Evolutionary conservation across 768 basidiomycete genomes (phyloP).

Genomic region (Suillus ampliporus): DNA sequence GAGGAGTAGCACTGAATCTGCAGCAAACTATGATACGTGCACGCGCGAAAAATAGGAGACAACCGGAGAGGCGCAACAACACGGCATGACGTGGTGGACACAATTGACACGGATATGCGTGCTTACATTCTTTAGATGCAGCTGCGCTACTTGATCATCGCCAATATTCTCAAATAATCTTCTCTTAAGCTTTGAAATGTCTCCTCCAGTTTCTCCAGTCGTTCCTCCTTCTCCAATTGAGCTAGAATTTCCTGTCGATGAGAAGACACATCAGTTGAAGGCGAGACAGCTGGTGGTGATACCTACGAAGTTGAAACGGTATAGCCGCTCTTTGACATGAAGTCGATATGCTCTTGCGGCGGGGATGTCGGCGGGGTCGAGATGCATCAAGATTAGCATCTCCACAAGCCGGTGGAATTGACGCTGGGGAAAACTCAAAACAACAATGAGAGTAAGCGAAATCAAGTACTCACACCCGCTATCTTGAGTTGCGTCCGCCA

Average conservation of each 20-base stretch:
- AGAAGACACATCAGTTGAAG: constrained; percentile 8
- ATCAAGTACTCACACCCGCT: constrained; percentile 65
- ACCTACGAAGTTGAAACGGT: constrained; percentile 93
- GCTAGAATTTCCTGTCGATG: constrained; percentile 76
- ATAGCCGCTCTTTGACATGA: constrained; percentile 94
- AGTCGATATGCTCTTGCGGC: constrained; percentile 74
- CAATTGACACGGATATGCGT: no score
- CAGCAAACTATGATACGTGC: no score
- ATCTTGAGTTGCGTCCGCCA: constrained; percentile 88
- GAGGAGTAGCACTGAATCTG: no score
- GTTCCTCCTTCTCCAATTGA: constrained; percentile 86
- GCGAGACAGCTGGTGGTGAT: neutral
- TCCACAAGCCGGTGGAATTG: constrained; percentile 93
- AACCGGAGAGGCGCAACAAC: no score
- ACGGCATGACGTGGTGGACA: no score
- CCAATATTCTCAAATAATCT: constrained; percentile 85
- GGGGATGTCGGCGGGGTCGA: constrained; percentile 65
- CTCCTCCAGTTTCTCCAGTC: constrained; percentile 88
- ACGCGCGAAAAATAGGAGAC: no score
- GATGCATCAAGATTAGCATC: constrained; percentile 80
- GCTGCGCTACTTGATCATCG: constrained; percentile 41
- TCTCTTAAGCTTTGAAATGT: constrained; percentile 87
- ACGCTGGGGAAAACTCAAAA: constrained; percentile 54
- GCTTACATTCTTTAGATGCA: no score
- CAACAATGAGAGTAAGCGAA: constrained; percentile 9